phyloP scores from a whole-genome alignment of 441 rosid species.

The Syzygium syzygioides region DNA sequence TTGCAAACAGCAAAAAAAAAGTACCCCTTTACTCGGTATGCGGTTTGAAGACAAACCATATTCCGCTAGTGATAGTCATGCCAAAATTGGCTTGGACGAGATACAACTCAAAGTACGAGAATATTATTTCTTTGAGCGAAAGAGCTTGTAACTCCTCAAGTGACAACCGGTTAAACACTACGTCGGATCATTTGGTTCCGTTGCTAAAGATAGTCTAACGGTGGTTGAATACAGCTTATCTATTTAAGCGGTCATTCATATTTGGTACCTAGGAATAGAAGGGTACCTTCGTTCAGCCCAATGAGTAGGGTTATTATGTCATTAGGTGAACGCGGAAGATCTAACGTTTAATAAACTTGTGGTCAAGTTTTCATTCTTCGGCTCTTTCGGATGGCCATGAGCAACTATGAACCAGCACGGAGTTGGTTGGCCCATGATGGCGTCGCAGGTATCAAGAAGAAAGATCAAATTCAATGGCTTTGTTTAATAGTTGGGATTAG shows the following conservation, averaged over 20 bases:
- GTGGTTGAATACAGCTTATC: background rate
- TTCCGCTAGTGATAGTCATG: background rate
- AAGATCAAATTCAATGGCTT: background rate
- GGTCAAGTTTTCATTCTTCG: background rate
- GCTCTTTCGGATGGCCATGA: background rate
- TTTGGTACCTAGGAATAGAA: background rate
- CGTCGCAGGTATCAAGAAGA: background rate
- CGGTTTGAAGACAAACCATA: background rate
- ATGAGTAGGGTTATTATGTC: background rate
- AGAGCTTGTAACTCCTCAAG: background rate
- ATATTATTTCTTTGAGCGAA: background rate
- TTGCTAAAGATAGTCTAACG: background rate
- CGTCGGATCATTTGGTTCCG: background rate
- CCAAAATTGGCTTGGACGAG: background rate
- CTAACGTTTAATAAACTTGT: background rate
- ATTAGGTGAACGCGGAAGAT: background rate
- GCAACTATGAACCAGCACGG: background rate
- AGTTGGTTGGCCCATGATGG: background rate
- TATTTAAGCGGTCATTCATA: background rate
- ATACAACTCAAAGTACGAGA: background rate
- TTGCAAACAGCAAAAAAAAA: background rate
- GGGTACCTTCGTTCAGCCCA: background rate
- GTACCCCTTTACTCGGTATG: background rate
- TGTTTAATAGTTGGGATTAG: background rate
- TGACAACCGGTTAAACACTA: background rate